These are phyloP conservation scores for Corynascus novoguineensis DNA, from an alignment of 495 filamentous ascomycete genomes.

Conservation along the genomic window DNA sequence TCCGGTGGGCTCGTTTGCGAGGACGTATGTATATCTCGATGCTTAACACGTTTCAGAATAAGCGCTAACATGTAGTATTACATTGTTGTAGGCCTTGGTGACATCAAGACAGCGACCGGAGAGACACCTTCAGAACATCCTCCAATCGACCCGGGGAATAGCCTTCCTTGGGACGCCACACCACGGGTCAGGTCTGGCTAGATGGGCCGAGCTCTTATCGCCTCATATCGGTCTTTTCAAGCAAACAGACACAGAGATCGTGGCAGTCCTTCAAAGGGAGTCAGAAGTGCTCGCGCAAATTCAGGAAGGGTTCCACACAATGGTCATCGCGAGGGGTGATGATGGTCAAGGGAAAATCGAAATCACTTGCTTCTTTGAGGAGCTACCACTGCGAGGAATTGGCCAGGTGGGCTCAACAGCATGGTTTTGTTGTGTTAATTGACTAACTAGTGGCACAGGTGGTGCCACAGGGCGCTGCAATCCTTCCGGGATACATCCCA, in stretches of 20 bases:
- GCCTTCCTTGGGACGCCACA: slow-evolving; percentile 43
- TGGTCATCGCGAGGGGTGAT: slow-evolving; percentile 24
- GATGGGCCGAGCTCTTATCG: slow-evolving; percentile 23
- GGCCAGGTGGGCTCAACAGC: slow-evolving; percentile 22
- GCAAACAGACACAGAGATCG: slow-evolving; percentile 26
- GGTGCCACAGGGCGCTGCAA: slow-evolving; percentile 37
- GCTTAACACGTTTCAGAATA: no score
- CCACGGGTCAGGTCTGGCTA: slow-evolving; percentile 28
- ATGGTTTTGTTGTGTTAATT: neutral
- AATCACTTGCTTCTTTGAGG: slow-evolving; percentile 32
- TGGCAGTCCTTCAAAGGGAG: slow-evolving; percentile 18
- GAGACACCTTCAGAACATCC: slow-evolving; percentile 28
- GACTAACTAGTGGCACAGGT: slow-evolving; percentile 18
- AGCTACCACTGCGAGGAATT: slow-evolving; percentile 20
- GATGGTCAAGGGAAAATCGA: slow-evolving; percentile 19
- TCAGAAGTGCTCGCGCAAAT: slow-evolving; percentile 35
- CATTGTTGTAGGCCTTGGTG: slow-evolving; percentile 14
- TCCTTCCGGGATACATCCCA: slow-evolving; percentile 30
- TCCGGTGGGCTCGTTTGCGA: slow-evolving; percentile 40
- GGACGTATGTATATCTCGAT: slow-evolving; percentile 23
- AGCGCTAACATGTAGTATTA: slow-evolving; percentile 6
- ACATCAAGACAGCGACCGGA: slow-evolving; percentile 20
- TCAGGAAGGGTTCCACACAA: slow-evolving; percentile 34
- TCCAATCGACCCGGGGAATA: slow-evolving; percentile 31
- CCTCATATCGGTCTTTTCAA: slow-evolving; percentile 19